Base-by-base conservation (phyloP, 768 basidiomycete genomes). In the Phaffia australis region DNA sequence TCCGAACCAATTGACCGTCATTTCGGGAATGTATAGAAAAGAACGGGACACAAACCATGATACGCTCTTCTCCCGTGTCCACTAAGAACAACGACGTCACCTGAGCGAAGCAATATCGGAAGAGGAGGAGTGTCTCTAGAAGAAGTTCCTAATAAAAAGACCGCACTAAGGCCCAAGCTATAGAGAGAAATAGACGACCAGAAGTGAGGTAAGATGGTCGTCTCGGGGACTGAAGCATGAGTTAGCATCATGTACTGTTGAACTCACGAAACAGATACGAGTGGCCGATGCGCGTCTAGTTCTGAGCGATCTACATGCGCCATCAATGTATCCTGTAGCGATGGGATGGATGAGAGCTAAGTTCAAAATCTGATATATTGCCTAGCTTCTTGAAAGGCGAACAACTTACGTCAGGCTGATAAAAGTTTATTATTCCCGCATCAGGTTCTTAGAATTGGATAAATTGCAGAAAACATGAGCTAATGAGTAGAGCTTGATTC, bases 281-380 rank as follows among this genome's bases (percentile, higher is more conserved):
- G 81, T 0, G 94, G 94, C 0, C 89, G 86, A 5, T 89, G 89
- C 1, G 89, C 85, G 71, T 92, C 94, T 11, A 94, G 81, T 77
- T 99, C 94, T 25, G 93, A 91, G 23, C 89, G 87, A 76, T 99
- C 94, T n/a, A 95, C 89, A 75, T 99, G 94, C 0, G 84, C 94
- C 87, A 97, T 97, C 23, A 99, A 82, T 0, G 91, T 89, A 70
- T 98, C 92, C 82, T 85, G 68, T 57, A 23, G 62, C 54, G 46
- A 25, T 55, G 19, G 16, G 65, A 56, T 54, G 35, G 52, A 54
- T 3, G 21, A 47, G 1, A 30, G 23, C 49, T 32, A 16, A 65
- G 35, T 16, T 49, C 11, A 32, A 25, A 42, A 49, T 25, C 5
- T 18, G 7, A 19, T n/a, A 6, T 35, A 50, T 35, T 16, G 25